Conservation (phyloP, 768 basidiomycete genomes). For the Hypholoma fasciculare region DNA sequence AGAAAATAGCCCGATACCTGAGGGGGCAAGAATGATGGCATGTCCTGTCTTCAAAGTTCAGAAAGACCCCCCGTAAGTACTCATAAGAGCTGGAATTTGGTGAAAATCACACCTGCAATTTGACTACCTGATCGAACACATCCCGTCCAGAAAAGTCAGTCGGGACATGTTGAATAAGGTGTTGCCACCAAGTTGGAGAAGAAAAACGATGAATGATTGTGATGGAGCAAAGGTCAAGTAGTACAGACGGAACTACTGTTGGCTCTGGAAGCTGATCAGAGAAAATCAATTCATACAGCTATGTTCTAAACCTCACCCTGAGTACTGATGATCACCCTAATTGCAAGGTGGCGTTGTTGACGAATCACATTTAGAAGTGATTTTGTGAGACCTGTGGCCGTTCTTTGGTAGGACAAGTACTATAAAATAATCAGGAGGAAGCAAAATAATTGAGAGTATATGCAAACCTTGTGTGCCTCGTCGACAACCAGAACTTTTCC, state of each 20-base stretch:
- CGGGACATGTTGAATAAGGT: constrained; percentile 65
- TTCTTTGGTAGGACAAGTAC: constrained; percentile 56
- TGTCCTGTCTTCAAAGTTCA: constrained; percentile 65
- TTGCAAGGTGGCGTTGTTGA: constrained; percentile 70
- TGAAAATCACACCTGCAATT: constrained; percentile 49
- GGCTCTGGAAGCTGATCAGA: constrained; percentile 46
- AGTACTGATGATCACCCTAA: constrained; percentile 74
- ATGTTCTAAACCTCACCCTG: constrained; percentile 48
- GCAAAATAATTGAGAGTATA: not conserved
- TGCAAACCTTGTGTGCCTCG: constrained; percentile 69
- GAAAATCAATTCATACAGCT: not conserved
- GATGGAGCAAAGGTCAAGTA: constrained; percentile 67
- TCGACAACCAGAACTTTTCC: constrained; percentile 75
- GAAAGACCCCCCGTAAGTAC: not conserved
- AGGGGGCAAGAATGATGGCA: constrained; percentile 68
- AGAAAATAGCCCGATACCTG: constrained; percentile 49
- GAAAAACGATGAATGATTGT: constrained; percentile 74
- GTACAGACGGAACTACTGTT: constrained; percentile 65
- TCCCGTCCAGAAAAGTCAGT: constrained; percentile 58
- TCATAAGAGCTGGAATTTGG: not conserved
- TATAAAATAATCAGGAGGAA: constrained; percentile 19
- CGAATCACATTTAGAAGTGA: constrained; percentile 59
- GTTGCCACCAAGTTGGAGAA: constrained; percentile 75
- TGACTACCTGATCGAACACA: constrained; percentile 67
- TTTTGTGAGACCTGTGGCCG: constrained; percentile 54